Percentiles rank a stretch among this genome's conserved stretches.
Conservation (phyloP, 805 yeast genomes). For the Cyberlindnera xylosilytica region DNA sequence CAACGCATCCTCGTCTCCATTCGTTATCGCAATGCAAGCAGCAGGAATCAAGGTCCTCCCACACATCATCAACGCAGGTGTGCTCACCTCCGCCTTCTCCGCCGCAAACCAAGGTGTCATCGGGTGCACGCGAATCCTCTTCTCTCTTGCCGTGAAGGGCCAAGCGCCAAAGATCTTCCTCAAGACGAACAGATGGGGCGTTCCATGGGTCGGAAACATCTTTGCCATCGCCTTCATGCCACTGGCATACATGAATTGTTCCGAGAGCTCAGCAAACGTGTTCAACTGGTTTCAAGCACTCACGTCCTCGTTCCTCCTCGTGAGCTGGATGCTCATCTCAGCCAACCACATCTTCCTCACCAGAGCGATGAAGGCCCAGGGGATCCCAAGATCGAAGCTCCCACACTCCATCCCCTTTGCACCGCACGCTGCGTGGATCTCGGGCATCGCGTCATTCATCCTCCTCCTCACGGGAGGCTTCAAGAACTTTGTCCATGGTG, state of each 20-base stretch:
- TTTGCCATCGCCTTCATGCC: slow-evolving; percentile 30
- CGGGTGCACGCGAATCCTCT: slow-evolving; percentile 32
- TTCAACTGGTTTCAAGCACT: slow-evolving; percentile 36
- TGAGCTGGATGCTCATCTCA: slow-evolving; percentile 33
- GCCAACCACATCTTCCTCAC: slow-evolving; percentile 31
- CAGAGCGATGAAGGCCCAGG: slow-evolving; percentile 40
- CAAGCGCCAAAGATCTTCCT: slow-evolving; percentile 37
- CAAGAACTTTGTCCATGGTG: slow-evolving; percentile 32
- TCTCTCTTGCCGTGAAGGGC: slow-evolving; percentile 35
- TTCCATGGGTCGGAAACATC: slow-evolving; percentile 32
- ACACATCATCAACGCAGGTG: slow-evolving; percentile 36
- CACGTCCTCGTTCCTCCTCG: slow-evolving; percentile 30
- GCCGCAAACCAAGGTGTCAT: slow-evolving; percentile 34
- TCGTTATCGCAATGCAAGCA: slow-evolving; percentile 43
- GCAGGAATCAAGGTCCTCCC: slow-evolving; percentile 41
- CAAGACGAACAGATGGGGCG: slow-evolving; percentile 33
- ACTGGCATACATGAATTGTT: slow-evolving; percentile 35
- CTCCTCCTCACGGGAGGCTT: slow-evolving; percentile 36
- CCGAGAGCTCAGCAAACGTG: slow-evolving; percentile 29
- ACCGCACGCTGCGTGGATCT: slow-evolving; percentile 33
- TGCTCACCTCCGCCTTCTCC: slow-evolving; percentile 38
- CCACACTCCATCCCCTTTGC: slow-evolving; percentile 17
- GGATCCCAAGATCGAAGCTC: slow-evolving; percentile 19
- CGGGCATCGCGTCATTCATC: slow-evolving; percentile 26
- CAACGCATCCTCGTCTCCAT: slow-evolving; percentile 36